Conservation (phyloP, 2,329 filamentous ascomycete species). For the Fusarium robinianum region DNA sequence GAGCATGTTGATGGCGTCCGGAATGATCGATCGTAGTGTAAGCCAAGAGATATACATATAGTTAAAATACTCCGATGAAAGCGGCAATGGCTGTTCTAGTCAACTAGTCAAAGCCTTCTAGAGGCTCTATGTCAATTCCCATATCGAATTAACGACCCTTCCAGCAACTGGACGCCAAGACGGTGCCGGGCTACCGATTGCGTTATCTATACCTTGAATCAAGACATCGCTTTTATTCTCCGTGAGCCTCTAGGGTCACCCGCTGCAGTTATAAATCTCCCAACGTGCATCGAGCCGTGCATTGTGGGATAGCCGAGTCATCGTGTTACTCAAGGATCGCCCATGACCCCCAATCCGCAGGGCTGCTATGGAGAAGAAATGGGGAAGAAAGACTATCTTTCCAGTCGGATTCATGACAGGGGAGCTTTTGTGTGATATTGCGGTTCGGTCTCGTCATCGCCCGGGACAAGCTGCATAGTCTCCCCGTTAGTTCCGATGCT, state of each 20-base stretch:
- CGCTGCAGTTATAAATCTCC: conserved; percentile 5
- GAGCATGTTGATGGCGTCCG: too few species aligned
- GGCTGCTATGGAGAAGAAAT: too few species aligned
- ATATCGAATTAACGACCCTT: too few species aligned
- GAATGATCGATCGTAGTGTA: too few species aligned
- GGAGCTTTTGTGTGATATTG: not conserved
- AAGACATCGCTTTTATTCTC: conserved; percentile 3
- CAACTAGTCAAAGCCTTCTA: too few species aligned
- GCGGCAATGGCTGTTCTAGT: too few species aligned
- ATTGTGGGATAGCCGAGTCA: too few species aligned
- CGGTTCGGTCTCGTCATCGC: conserved; percentile 5
- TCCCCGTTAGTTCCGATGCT: not conserved
- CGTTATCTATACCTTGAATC: conserved; percentile 17
- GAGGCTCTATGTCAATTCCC: too few species aligned
- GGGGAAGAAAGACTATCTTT: not conserved
- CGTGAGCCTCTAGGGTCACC: not conserved
- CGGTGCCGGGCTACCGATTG: too few species aligned
- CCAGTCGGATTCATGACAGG: not conserved
- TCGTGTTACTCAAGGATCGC: conserved; percentile 6
- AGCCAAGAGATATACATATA: too few species aligned
- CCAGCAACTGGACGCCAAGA: too few species aligned
- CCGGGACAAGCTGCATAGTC: not conserved
- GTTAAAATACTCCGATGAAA: too few species aligned
- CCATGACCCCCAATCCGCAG: not conserved
- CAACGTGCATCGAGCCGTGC: conserved; percentile 2